A percentile compares a stretch with the other conserved stretches of the same genome.
These are phyloP conservation scores for Fusarium concolor DNA, from an alignment of 2,329 filamentous ascomycete genomes.

Conservation along the genomic window DNA sequence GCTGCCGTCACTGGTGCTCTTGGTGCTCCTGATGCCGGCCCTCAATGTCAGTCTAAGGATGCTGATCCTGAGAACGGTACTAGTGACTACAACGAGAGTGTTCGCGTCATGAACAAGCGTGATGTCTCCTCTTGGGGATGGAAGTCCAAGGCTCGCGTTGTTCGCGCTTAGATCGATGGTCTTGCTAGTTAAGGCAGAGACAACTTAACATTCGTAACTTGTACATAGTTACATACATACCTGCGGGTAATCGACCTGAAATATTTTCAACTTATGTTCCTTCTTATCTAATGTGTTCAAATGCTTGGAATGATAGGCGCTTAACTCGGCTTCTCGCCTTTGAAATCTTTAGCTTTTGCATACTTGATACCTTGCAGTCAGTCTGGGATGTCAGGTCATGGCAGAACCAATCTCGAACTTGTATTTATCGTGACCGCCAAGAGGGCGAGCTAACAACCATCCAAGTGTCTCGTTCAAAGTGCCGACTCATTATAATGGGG, in stretches of 20 bases:
- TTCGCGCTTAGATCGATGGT: constrained; percentile 6
- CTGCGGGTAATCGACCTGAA: background rate
- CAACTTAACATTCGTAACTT: background rate
- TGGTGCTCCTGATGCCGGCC: constrained; percentile 27
- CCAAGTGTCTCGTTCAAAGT: too few species aligned
- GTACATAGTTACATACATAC: constrained; percentile 1
- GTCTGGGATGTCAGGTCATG: too few species aligned
- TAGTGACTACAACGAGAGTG: constrained; percentile 50
- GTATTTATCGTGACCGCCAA: too few species aligned
- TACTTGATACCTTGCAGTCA: too few species aligned
- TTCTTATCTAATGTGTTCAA: too few species aligned
- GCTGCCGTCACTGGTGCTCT: constrained; percentile 45
- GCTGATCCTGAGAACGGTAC: constrained; percentile 56
- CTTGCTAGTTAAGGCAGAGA: background rate
- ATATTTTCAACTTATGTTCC: background rate
- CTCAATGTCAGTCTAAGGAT: constrained; percentile 51
- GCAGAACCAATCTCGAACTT: too few species aligned
- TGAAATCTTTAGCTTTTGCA: too few species aligned
- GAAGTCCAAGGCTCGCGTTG: constrained; percentile 31
- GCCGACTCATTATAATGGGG: too few species aligned
- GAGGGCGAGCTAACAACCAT: too few species aligned
- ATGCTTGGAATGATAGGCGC: too few species aligned
- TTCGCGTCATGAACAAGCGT: constrained; percentile 38
- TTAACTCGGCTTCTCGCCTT: too few species aligned
- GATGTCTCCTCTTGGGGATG: constrained; percentile 33